Evolutionary conservation across 805 yeast species (phyloP), one percentile per base, ranked within the genome.

Genomic region (Candida yuanshanica): DNA sequence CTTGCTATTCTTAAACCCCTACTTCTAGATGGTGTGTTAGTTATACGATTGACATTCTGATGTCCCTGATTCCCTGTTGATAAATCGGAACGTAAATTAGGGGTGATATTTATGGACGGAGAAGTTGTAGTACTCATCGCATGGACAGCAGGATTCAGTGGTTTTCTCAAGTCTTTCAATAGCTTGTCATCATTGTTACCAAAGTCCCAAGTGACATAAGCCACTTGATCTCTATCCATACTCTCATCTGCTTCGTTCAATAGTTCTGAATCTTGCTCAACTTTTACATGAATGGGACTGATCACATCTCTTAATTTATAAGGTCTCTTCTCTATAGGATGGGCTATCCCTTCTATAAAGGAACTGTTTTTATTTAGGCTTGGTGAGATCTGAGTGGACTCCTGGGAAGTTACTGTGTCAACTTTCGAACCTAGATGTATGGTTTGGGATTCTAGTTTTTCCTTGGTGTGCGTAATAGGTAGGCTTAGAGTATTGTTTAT

Each of bases 181-280:
- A 27, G 10, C 31, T 27, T 16, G 16, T 27, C 21, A 11, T 17
- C 36, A 11, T 35, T 20, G 11, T 18, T 20, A 2, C 39, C 39
- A n/a, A 24, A 37, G 32, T 41, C 39, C 49, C 49, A 46, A 4
- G 26, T 13, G 13, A 46, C 37, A 13, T 31, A 16, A 7, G 20
- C 21, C 5, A n/a, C 11, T 4, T 31, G 14, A 4, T 18, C 22
- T 2, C 11, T 20, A n/a, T 31, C 34, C 10, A 14, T 16, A 4
- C 18, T 14, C 16, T 25, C 16, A n/a, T 31, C 34, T 9, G 22
- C 14, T 9, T 31, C 34, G 6, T 21, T 31, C 2, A n/a, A 4
- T 14, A 18, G 10, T 13, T 27, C 18, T 2, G n/a, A 16, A 5
- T 27, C 31, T 10, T 27, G 5, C 31, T 27, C 31, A 16, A 27